Conservation (phyloP, 441 rosid species). For the Codiaeum variegatum region DNA sequence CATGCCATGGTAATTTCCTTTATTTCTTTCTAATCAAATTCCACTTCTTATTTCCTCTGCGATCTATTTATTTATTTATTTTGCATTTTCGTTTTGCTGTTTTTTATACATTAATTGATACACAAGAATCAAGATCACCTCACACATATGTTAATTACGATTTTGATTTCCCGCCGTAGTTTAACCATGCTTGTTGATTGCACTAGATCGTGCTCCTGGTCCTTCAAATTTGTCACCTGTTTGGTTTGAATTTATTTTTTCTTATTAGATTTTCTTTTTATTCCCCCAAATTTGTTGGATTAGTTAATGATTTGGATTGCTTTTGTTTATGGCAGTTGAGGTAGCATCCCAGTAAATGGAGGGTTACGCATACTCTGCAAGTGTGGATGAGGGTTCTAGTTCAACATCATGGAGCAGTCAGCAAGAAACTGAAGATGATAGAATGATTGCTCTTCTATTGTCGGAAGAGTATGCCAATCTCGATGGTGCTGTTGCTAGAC, state of each 20-base stretch:
- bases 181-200: background rate
- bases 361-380: constrained; percentile 11
- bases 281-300: background rate
- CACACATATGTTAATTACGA: background rate
- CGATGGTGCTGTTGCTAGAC: constrained; percentile 75
- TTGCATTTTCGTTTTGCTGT: background rate
- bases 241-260: background rate
- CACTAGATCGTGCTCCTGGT: background rate
- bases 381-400: constrained; percentile 64
- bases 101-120: background rate
- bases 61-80: background rate
- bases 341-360: constrained; percentile 1
- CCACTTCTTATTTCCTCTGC: background rate
- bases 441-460: constrained; percentile 75
- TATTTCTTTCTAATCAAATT: background rate
- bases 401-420: constrained; percentile 77
- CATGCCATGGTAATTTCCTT: background rate
- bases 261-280: too few relatives aligned
- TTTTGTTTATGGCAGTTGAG: constrained; percentile 6
- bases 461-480: constrained; percentile 69
- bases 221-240: background rate
- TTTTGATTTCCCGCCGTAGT: constrained; percentile 7
- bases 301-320: background rate
- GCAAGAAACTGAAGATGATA: constrained; percentile 70
- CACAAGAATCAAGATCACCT: too few relatives aligned